Evolutionary conservation across 345 rosid genomes (phyloP), one percentile per base, ranked within the genome.

Genomic region (Gynandropsis gynandra): DNA sequence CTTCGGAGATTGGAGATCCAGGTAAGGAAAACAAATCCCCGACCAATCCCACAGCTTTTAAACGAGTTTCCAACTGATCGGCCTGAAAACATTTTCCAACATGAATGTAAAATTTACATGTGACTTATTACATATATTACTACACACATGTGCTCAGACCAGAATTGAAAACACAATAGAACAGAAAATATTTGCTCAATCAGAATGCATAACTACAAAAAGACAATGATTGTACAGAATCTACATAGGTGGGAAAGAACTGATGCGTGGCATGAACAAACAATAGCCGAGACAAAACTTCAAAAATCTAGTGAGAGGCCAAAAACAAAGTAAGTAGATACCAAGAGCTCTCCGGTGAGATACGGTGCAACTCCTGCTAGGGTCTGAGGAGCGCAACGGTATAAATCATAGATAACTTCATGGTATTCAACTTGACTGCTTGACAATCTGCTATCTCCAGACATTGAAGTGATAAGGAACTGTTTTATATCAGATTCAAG

Each of bases 291-390:
- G 54, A 46, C 59, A 37, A n/a, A 17, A 37, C 43, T 56, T 58
- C 52, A 41, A 21, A 38, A 33, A 33, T 47, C 27, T 2, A 29
- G 37, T 10, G n/a, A 50, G 44, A 50, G 50, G 42, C 33, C 27
- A 35, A 37, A 47, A 49, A 41, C 35, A 37, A 35, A 38, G 36
- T 11, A 54, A 43, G 9, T 43, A 39, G 54, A 71, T 90, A 92
- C 98, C 98, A 92, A 72, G 44, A 92, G 78, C 74, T 92, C 98
- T 59, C 98, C 98, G 10, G 81, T 83, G 65, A 92, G 87, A 69
- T 87, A 80, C 9, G 97, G 90, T 49, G 83, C 74, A 47, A 81
- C 93, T 68, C 88, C 96, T 4, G 95, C 64, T 54, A 92, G 72
- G 44, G 81, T 70, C 66, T 87, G 89, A 61, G 97, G 95, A 58